A percentile compares a stretch with the other conserved stretches of the same genome.
phyloP scores from a whole-genome alignment of 1,284 basidiomycete species.

The Tylopilus sp. region DNA sequence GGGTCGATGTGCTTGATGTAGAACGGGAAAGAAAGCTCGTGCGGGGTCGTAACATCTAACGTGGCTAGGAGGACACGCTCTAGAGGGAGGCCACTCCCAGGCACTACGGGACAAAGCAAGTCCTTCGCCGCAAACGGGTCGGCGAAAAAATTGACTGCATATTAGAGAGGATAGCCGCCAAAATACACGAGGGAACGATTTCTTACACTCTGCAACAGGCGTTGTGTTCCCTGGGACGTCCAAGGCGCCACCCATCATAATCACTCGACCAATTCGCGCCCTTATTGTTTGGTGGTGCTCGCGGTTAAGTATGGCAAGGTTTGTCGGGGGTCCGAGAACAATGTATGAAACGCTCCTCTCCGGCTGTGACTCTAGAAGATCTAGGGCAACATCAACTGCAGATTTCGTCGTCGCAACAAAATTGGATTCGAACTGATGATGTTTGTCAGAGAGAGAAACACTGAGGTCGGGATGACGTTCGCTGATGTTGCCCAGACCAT shows the following conservation, averaged over 20 bases:
- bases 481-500: conserved; percentile 77
- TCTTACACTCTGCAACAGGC: conserved; percentile 74
- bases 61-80: conserved; percentile 71
- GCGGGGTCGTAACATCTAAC: conserved; percentile 77
- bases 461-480: conserved; percentile 74
- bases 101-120: conserved; percentile 44
- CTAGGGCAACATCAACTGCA: conserved; percentile 64
- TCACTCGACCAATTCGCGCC: conserved; percentile 65
- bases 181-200: conserved; percentile 7
- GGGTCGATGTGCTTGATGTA: conserved; percentile 56
- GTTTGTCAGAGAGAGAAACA: conserved; percentile 29
- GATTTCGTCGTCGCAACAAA: conserved; percentile 49
- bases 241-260: conserved; percentile 96
- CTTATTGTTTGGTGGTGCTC: conserved; percentile 53
- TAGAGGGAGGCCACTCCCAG: conserved; percentile 47
- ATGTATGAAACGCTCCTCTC: conserved; percentile 76
- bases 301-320: conserved; percentile 69
- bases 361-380: conserved; percentile 59
- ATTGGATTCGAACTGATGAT: conserved; percentile 35
- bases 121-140: conserved; percentile 84
- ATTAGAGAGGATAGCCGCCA: conserved; percentile 1
- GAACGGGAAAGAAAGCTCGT: conserved; percentile 70
- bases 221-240: conserved; percentile 91
- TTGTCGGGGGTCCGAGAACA: conserved; percentile 86
- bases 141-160: conserved; percentile 86